Conservation (phyloP, 306 rosid species). For the Cicer pinnatifidum region DNA sequence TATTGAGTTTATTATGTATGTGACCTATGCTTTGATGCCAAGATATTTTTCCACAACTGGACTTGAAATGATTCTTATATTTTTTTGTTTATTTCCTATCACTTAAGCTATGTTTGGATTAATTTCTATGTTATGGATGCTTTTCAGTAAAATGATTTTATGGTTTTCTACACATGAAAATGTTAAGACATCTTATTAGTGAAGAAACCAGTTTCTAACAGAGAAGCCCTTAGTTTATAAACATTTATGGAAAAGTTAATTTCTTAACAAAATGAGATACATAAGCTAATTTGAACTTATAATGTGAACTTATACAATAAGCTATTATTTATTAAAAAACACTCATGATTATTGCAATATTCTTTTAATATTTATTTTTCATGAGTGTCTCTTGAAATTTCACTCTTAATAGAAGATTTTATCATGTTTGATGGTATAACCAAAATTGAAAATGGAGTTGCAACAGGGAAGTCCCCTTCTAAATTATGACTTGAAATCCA, state of each 20-base stretch:
- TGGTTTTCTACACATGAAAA: background rate
- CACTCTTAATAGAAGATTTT: background rate
- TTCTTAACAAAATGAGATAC: slow-evolving; percentile 8
- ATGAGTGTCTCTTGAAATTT: background rate
- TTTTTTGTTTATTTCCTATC: background rate
- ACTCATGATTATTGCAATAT: background rate
- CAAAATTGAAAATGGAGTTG: background rate
- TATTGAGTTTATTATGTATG: slow-evolving; percentile 9
- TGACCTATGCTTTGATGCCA: background rate
- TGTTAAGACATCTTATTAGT: too few species aligned
- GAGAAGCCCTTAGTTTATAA: background rate
- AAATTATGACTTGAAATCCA: background rate
- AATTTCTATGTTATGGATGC: background rate
- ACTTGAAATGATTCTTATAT: background rate
- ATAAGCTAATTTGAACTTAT: background rate
- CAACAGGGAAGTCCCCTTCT: background rate
- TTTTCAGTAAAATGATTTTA: background rate
- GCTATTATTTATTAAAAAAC: background rate
- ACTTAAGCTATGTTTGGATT: background rate
- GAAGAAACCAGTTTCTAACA: too few species aligned
- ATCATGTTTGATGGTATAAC: background rate
- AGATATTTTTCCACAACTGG: background rate
- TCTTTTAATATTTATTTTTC: background rate
- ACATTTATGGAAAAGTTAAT: background rate
- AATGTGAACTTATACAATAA: background rate